Conservation (phyloP, 495 filamentous ascomycete species). For the Lasiosphaeris hirsuta region DNA sequence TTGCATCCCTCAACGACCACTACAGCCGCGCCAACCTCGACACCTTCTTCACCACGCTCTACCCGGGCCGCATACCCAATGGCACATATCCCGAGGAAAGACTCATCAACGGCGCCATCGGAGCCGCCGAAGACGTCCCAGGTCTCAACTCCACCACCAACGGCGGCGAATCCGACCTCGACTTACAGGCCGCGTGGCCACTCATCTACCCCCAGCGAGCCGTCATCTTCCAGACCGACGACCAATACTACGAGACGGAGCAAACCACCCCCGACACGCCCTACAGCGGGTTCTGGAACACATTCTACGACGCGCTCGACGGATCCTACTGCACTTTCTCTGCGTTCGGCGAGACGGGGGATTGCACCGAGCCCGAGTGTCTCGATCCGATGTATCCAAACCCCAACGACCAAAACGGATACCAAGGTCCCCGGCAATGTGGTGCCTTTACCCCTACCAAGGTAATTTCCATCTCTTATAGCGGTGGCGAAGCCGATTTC, state of each 20-base stretch:
- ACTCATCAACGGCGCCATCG: conserved; percentile 25
- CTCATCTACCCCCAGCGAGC: conserved; percentile 55
- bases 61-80: conserved; percentile 9
- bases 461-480: conserved; percentile 35
- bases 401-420: conserved; percentile 20
- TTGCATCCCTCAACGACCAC: conserved; percentile 32
- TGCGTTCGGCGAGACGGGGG: conserved; percentile 32
- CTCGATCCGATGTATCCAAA: conserved; percentile 51
- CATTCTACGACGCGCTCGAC: conserved; percentile 48
- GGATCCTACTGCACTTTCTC: conserved; percentile 54
- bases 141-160: too few relatives aligned
- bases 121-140: conserved; percentile 10
- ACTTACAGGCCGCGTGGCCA: conserved; percentile 29
- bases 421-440: conserved; percentile 39
- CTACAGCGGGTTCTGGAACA: conserved; percentile 47
- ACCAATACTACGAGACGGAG: conserved; percentile 39
- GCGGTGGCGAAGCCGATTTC: conserved; percentile 27
- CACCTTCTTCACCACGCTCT: background rate
- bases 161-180: conserved; percentile 26
- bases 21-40: conserved; percentile 56
- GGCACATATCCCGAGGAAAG: conserved; percentile 24
- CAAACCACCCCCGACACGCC: conserved; percentile 9
- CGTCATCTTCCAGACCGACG: conserved; percentile 57
- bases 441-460: conserved; percentile 39
- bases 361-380: conserved; percentile 21